Percentiles rank a stretch among this genome's conserved stretches.
phyloP scores from a whole-genome alignment of 345 rosid species.

The Heritiera fomes region DNA sequence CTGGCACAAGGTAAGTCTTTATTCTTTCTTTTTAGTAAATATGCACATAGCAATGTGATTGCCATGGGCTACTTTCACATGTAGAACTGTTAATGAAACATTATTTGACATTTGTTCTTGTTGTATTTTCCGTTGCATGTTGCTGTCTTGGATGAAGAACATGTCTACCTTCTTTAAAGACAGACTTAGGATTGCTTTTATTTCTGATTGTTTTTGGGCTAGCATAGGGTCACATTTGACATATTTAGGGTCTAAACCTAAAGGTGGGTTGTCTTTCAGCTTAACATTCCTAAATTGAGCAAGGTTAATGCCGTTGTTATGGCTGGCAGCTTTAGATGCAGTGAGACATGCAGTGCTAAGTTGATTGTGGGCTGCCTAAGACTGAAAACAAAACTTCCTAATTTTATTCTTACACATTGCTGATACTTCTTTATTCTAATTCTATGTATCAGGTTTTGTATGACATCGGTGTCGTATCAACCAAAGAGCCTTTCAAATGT shows the following conservation, averaged over 20 bases:
- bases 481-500: constrained; percentile 93
- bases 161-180: background rate
- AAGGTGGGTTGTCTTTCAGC: background rate
- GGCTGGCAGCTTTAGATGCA: background rate
- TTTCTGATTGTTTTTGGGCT: constrained; percentile 9
- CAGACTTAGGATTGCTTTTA: background rate
- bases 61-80: background rate
- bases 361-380: constrained; percentile 2
- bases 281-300: background rate
- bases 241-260: constrained; percentile 12
- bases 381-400: background rate
- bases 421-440: constrained; percentile 16
- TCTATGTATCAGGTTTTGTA: constrained; percentile 67
- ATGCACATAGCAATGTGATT: background rate
- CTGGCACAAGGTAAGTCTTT: constrained; percentile 84
- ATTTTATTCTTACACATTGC: constrained; percentile 7
- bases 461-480: constrained; percentile 90
- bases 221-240: background rate
- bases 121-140: background rate
- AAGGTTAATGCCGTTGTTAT: background rate
- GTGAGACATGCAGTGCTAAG: background rate
- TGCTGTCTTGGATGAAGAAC: background rate
- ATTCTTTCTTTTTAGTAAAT: background rate
- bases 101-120: background rate
- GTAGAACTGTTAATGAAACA: background rate